Evolutionary conservation across 805 yeast genomes (phyloP), one percentile per base, ranked within the genome.

Genomic region (Wickerhamiella lipophila): DNA sequence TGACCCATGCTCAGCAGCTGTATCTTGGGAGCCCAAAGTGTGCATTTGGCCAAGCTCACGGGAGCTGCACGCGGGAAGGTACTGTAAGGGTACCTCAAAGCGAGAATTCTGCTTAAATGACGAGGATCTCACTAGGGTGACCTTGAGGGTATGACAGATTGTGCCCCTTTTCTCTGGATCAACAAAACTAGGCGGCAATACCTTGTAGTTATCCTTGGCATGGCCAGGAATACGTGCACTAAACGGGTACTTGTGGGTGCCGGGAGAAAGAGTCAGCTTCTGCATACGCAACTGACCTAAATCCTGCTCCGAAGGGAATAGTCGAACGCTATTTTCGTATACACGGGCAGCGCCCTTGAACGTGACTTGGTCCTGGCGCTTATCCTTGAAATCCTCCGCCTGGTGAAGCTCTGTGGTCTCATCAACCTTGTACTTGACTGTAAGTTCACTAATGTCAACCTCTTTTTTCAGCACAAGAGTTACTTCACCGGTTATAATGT

Each of bases 351-450:
- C 42, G 8, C 38, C 23, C 26, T 26, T 16, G 26, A 32, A 19
- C 16, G 22, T 3, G 38, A 32, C 38, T 15, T 32, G 19, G 9
- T 32, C 38, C n/a, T 32, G 38, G 35, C 38, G 19, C 12, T 15
- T 18, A 4, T 23, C 21, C 8, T 15, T 4, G 15, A 15, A 7
- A 1, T 25, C 13, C 22, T 41, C 50, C 15, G 22, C 32, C 25
- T 12, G 34, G 4, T 34, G n/a, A 3, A 41, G 26, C 36, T 45
- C 41, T 1, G 52, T 50, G 21, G 49, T 35, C 16, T 50, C 49
- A 6, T 53, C 56, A 25, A 53, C 46, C 47, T 50, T 42, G 27
- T 49, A 50, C 22, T 52, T 52, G 16, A 55, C 23, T 9, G 32
- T 30, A 11, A 55, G 32, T 25, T 51, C 50, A 23, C 34, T 15